phyloP scores from a whole-genome alignment of 345 rosid species.

The Rhizophora mangle region DNA sequence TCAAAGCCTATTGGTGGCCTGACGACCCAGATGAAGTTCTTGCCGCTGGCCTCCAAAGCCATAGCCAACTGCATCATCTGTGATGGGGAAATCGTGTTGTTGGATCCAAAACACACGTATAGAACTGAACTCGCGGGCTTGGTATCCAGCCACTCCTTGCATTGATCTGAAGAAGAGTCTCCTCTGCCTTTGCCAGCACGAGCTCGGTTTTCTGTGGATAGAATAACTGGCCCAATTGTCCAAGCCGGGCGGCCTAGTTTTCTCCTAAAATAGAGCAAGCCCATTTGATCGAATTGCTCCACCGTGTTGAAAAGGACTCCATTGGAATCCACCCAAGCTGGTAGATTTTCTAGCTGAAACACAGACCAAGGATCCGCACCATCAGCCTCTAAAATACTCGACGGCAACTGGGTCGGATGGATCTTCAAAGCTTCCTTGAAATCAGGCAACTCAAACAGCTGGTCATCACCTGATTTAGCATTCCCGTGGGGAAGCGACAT shows the following conservation, averaged over 20 bases:
- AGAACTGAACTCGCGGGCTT: conserved; percentile 56
- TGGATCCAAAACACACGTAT: conserved; percentile 65
- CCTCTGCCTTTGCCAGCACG: conserved; percentile 17
- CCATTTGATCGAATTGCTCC: conserved; percentile 50
- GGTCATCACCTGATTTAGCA: conserved; percentile 30
- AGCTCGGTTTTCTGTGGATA: conserved; percentile 28
- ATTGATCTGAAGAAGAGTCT: conserved; percentile 19
- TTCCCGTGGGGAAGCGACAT: conserved; percentile 35
- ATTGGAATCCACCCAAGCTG: conserved; percentile 45
- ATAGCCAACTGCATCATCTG: conserved; percentile 60
- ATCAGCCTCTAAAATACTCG: conserved; percentile 39
- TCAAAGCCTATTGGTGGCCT: conserved; percentile 66
- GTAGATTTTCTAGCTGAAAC: conserved; percentile 35
- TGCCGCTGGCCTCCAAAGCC: conserved; percentile 54
- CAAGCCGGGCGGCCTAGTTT: conserved; percentile 44
- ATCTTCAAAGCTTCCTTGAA: conserved; percentile 50
- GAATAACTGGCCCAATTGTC: conserved; percentile 59
- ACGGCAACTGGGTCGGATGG: conserved; percentile 46
- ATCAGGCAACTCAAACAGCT: conserved; percentile 44
- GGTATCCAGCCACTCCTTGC: conserved; percentile 54
- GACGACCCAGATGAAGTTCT: conserved; percentile 69
- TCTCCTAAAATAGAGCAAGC: conserved; percentile 45
- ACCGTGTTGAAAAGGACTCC: conserved; percentile 64
- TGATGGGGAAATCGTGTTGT: conserved; percentile 47
- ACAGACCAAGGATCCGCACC: conserved; percentile 50